phyloP scores from a whole-genome alignment of 83 land plant genomes.

The Picea abies region DNA sequence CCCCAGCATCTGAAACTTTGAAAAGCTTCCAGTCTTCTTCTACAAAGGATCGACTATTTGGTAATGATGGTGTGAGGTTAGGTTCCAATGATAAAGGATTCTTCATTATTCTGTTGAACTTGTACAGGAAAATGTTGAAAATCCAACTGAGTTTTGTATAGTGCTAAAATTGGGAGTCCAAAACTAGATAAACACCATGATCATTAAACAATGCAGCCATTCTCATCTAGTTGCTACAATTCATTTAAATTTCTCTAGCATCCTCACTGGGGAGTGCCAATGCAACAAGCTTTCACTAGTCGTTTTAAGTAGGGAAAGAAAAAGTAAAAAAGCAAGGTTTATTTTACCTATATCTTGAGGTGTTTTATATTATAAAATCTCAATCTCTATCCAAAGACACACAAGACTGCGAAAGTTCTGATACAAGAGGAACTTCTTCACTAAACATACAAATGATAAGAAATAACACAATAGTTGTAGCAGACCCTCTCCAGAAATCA shows the following conservation, averaged over 20 bases:
- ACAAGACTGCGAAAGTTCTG: conserved; percentile 22
- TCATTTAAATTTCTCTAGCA: no score
- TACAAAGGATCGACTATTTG: neutral
- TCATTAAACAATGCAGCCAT: no score
- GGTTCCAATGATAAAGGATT: conserved; percentile 49
- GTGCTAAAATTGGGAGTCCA: no score
- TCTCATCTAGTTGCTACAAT: no score
- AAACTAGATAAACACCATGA: no score
- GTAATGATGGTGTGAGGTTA: conserved; percentile 25
- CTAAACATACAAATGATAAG: conserved; percentile 39
- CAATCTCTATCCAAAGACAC: conserved; percentile 41
- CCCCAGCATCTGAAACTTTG: conserved; percentile 9
- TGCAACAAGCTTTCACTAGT: no score
- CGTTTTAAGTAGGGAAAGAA: no score
- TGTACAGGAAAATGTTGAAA: no score
- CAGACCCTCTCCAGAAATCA: no score
- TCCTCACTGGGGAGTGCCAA: no score
- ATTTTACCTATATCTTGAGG: conserved; percentile 84
- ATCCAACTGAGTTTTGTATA: no score
- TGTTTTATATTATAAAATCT: conserved; percentile 74
- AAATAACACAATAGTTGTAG: conserved; percentile 33
- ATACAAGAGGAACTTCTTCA: conserved; percentile 38
- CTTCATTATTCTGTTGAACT: no score
- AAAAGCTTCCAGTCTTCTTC: conserved; percentile 11
- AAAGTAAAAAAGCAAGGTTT: conserved; percentile 76